Evolutionary conservation across 1,139 yeast genomes (phyloP).

Genomic region (Blastobotrys aristatus): DNA sequence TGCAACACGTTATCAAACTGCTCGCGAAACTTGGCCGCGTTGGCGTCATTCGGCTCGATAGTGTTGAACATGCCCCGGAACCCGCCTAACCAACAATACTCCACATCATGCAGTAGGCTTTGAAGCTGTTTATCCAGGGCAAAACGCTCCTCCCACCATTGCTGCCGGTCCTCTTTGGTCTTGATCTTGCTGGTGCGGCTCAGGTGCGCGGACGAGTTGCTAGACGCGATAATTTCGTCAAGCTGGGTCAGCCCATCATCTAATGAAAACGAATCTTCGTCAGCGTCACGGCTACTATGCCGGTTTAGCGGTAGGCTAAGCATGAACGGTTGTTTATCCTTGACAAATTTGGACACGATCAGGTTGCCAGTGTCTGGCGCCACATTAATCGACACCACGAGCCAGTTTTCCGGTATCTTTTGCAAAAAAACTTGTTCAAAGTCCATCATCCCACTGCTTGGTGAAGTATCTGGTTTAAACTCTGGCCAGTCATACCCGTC

Average conservation of each 20-base stretch:
- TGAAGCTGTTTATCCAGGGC: conserved; percentile 54
- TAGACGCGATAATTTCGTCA: conserved; percentile 48
- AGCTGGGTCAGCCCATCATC: conserved; percentile 45
- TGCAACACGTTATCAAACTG: conserved; percentile 37
- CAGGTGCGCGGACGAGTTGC: conserved; percentile 53
- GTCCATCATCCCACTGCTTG: conserved; percentile 4
- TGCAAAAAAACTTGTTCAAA: conserved; percentile 15
- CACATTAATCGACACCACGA: conserved; percentile 58
- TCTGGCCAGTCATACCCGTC: conserved; percentile 14
- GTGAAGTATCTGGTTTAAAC: conserved; percentile 2
- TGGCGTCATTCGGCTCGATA: conserved; percentile 14
- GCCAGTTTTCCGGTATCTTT: conserved; percentile 49
- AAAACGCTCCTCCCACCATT: conserved; percentile 77
- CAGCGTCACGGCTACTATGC: conserved; percentile 43
- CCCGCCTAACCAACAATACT: conserved; percentile 76
- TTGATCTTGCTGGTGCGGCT: conserved; percentile 35
- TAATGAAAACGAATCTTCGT: conserved; percentile 43
- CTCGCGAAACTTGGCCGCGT: conserved; percentile 38
- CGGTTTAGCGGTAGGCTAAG: conserved; percentile 59
- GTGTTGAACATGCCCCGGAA: conserved; percentile 55
- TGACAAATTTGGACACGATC: conserved; percentile 45
- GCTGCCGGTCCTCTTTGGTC: conserved; percentile 57
- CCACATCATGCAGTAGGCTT: conserved; percentile 53
- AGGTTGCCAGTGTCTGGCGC: conserved; percentile 56
- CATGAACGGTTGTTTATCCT: conserved; percentile 40